Conservation (phyloP, 1,139 yeast species). For the Lodderomyces jiufengensis region DNA sequence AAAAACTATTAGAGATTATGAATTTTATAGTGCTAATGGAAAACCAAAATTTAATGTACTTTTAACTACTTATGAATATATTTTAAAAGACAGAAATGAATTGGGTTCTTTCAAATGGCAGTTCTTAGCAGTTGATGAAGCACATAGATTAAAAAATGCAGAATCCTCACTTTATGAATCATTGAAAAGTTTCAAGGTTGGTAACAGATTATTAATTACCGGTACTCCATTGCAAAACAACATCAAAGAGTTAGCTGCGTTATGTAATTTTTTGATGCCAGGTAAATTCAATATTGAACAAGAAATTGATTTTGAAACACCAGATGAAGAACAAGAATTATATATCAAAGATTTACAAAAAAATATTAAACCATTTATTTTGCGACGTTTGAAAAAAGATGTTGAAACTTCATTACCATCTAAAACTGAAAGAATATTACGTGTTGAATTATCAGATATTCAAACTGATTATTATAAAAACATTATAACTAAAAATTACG, state of each 20-base stretch:
- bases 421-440: constrained; percentile 87
- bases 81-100: constrained; percentile 79
- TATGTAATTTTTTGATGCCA: constrained; percentile 94
- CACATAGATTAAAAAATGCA: constrained; percentile 92
- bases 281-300: constrained; percentile 86
- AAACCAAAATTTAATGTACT: constrained; percentile 85
- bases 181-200: constrained; percentile 73
- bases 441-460: constrained; percentile 92
- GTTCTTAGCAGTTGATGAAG: constrained; percentile 96
- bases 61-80: constrained; percentile 92
- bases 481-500: constrained; percentile 84
- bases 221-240: constrained; percentile 98
- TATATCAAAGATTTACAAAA: constrained; percentile 83
- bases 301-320: constrained; percentile 91
- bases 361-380: constrained; percentile 83
- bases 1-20: constrained; percentile 76
- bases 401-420: constrained; percentile 96
- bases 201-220: constrained; percentile 84
- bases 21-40: constrained; percentile 60
- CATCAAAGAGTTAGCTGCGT: constrained; percentile 90
- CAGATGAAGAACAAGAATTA: constrained; percentile 79
- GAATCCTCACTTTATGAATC: constrained; percentile 92
- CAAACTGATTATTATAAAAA: constrained; percentile 95
- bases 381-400: constrained; percentile 91
- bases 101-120: constrained; percentile 91